Conservation (phyloP, 768 basidiomycete species). For the Tylopilus rubrobrunneus region DNA sequence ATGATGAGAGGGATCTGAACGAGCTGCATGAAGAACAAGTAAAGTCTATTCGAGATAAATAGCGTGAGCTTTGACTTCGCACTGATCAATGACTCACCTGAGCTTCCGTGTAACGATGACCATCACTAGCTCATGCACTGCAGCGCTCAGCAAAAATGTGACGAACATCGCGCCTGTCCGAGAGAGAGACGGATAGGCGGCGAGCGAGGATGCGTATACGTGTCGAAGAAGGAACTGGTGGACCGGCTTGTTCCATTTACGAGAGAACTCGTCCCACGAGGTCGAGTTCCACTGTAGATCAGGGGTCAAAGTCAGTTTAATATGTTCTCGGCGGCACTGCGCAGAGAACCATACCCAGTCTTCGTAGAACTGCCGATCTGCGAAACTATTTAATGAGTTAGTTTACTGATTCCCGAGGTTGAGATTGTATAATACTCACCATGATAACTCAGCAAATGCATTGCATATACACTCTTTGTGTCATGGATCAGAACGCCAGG, state of each 20-base stretch:
- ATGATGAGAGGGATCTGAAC: slow-evolving; percentile 90
- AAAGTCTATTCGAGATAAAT: slow-evolving; percentile 50
- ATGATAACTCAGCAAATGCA: slow-evolving; percentile 89
- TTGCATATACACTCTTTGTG: slow-evolving; percentile 90
- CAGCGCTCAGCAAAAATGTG: slow-evolving; percentile 89
- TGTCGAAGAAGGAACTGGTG: slow-evolving; percentile 91
- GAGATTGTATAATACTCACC: slow-evolving; percentile 44
- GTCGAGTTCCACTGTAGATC: slow-evolving; percentile 86
- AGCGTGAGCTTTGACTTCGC: background rate
- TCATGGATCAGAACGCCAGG: background rate
- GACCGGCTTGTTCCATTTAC: slow-evolving; percentile 98
- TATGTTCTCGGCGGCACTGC: background rate
- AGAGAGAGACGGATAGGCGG: slow-evolving; percentile 65
- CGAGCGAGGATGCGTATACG: slow-evolving; percentile 88
- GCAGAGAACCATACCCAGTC: slow-evolving; percentile 66
- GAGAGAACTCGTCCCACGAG: slow-evolving; percentile 94
- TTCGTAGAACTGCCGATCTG: slow-evolving; percentile 96
- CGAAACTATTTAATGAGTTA: slow-evolving; percentile 55
- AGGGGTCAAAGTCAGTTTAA: background rate
- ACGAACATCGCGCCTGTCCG: slow-evolving; percentile 81
- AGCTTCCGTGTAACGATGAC: slow-evolving; percentile 91
- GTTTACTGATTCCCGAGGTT: background rate
- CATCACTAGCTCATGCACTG: slow-evolving; percentile 95
- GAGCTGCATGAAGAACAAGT: slow-evolving; percentile 81
- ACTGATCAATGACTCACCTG: slow-evolving; percentile 43